Evolutionary conservation across 495 filamentous ascomycete genomes (phyloP).

Genomic region (Cercophora newfieldiana): DNA sequence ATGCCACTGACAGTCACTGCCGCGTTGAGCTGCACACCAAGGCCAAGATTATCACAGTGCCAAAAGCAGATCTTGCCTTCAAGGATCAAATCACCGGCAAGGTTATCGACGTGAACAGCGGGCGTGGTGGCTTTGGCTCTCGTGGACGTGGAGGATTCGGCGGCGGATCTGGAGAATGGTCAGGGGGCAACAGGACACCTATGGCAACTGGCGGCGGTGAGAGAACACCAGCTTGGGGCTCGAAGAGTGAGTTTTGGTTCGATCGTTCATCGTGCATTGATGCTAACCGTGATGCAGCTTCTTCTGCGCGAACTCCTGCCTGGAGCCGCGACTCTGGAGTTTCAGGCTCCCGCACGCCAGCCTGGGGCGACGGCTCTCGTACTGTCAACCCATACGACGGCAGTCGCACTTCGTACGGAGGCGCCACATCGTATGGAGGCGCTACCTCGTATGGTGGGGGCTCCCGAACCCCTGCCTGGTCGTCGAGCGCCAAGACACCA

Average conservation of each 20-base stretch:
- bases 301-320: conserved; percentile 59
- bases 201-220: conserved; percentile 58
- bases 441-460: conserved; percentile 59
- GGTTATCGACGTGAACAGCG: conserved; percentile 67
- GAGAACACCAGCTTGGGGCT: conserved; percentile 69
- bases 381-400: conserved; percentile 83
- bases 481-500: conserved; percentile 57
- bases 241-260: conserved; percentile 54
- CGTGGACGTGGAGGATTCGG: conserved; percentile 56
- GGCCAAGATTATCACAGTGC: conserved; percentile 79
- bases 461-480: conserved; percentile 53
- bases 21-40: conserved; percentile 92
- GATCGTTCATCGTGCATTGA: conserved; percentile 22
- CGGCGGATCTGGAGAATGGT: conserved; percentile 39
- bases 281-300: conserved; percentile 45
- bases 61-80: conserved; percentile 72
- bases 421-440: conserved; percentile 57
- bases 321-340: conserved; percentile 56
- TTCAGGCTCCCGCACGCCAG: conserved; percentile 67
- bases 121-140: conserved; percentile 52
- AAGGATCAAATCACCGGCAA: conserved; percentile 82
- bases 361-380: conserved; percentile 74
- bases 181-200: conserved; percentile 67
- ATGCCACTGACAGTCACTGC: conserved; percentile 79
- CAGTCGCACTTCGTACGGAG: conserved; percentile 68